A percentile compares a stretch with the other conserved stretches of the same genome.
phyloP scores from a whole-genome alignment of 2,329 filamentous ascomycete species.

The Botryotinia convoluta region DNA sequence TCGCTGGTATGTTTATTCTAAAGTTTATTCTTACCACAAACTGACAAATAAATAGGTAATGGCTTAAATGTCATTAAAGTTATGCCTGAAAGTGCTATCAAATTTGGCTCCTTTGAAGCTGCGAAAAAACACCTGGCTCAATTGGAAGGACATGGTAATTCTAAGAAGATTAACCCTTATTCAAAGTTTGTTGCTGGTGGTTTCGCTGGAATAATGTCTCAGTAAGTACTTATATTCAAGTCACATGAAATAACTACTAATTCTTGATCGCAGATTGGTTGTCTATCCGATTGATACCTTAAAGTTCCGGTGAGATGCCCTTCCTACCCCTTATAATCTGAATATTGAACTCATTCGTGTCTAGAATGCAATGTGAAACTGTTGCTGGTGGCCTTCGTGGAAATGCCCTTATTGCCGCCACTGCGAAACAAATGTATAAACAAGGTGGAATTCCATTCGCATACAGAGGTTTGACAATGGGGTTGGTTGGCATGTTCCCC shows the following conservation, averaged over 20 bases:
- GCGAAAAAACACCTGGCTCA: slow-evolving; percentile 83
- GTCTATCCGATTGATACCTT: slow-evolving; percentile 65
- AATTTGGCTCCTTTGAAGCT: slow-evolving; percentile 96
- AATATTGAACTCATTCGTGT: slow-evolving; percentile 22
- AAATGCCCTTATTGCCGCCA: slow-evolving; percentile 77
- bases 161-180: slow-evolving; percentile 72
- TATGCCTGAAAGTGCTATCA: slow-evolving; percentile 97
- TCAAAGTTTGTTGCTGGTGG: slow-evolving; percentile 92
- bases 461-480: slow-evolving; percentile 92
- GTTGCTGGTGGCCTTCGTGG: slow-evolving; percentile 82
- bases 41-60: slow-evolving; percentile 63
- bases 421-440: slow-evolving; percentile 81
- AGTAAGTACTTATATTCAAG: slow-evolving; percentile 52
- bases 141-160: slow-evolving; percentile 83
- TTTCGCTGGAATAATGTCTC: slow-evolving; percentile 88
- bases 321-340: neutral
- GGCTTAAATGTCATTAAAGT: slow-evolving; percentile 96
- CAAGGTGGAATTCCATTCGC: slow-evolving; percentile 72
- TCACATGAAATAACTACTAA: slow-evolving; percentile 21
- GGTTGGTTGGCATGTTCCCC: slow-evolving; percentile 93
- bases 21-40: neutral
- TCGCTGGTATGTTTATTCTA: slow-evolving; percentile 66
- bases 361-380: slow-evolving; percentile 82
- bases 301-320: slow-evolving; percentile 52
- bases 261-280: slow-evolving; percentile 57